These are phyloP conservation scores for Citeromyces matritensis DNA, from an alignment of 805 yeast species.

Conservation along the genomic window DNA sequence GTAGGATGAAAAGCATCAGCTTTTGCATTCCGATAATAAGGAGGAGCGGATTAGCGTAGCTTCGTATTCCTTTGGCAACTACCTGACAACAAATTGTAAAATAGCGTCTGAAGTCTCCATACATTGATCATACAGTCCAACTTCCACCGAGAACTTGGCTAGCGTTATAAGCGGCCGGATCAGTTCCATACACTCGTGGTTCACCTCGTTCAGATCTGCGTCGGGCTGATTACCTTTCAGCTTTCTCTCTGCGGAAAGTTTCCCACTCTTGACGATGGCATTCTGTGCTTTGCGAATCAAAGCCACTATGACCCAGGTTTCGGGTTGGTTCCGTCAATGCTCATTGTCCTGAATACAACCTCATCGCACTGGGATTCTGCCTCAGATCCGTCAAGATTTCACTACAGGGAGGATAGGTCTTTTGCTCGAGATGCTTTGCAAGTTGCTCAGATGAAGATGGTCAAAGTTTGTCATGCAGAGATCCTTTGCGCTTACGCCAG, in stretches of 20 bases:
- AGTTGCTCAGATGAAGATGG: conserved; percentile 6
- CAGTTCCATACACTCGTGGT: conserved; percentile 43
- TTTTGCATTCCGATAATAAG: too few species aligned
- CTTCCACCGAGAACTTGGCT: conserved; percentile 63
- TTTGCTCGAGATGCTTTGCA: conserved; percentile 27
- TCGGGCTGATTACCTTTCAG: conserved; percentile 22
- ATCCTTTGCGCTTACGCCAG: too few species aligned
- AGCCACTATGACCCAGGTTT: conserved; percentile 68
- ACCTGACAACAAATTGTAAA: too few species aligned
- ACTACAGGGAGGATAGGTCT: conserved; percentile 69
- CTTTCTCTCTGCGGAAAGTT: conserved; percentile 40
- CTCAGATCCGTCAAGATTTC: conserved; percentile 90
- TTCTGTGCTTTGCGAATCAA: conserved; percentile 73
- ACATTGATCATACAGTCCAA: conserved; percentile 58
- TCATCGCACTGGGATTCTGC: conserved; percentile 76
- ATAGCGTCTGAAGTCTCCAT: conserved; percentile 47
- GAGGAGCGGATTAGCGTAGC: too few species aligned
- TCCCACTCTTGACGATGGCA: conserved; percentile 63
- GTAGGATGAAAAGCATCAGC: too few species aligned
- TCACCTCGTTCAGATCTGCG: conserved; percentile 18
- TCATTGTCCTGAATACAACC: conserved; percentile 48
- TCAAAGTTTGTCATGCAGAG: too few species aligned
- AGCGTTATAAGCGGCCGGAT: conserved; percentile 63
- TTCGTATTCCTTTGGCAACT: too few species aligned
- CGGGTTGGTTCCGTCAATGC: conserved; percentile 53